Conservation (phyloP, 163 green algal genomes). For the Chlorella variabilis region DNA sequence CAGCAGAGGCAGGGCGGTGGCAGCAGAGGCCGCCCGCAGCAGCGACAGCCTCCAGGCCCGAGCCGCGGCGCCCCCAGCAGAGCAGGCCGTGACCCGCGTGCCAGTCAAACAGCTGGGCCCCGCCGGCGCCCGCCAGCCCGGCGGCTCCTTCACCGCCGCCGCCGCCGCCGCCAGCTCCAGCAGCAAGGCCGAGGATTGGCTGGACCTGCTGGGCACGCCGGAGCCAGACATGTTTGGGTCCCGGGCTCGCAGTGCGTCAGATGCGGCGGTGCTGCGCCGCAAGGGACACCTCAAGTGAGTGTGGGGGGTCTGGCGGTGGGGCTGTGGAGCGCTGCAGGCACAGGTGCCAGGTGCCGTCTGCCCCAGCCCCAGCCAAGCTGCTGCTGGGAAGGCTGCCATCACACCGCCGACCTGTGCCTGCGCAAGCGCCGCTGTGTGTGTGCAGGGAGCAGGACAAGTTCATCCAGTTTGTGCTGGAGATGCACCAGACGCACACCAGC, state of each 20-base stretch:
- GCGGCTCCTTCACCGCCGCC: neutral
- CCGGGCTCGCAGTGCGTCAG: slow-evolving; percentile 72
- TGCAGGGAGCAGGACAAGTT: slow-evolving; percentile 75
- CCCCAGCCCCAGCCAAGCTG: no score
- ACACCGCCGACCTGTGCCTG: no score
- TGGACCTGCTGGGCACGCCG: slow-evolving; percentile 73
- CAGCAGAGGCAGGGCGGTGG: no score
- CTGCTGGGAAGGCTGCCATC: no score
- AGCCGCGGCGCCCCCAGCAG: no score
- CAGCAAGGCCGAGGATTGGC: slow-evolving; percentile 42
- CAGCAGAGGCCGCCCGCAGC: no score
- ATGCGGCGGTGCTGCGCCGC: slow-evolving; percentile 83
- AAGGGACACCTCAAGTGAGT: slow-evolving; percentile 84
- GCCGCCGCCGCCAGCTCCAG: neutral
- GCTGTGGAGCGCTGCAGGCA: no score
- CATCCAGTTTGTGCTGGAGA: slow-evolving; percentile 90
- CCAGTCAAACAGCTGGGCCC: neutral
- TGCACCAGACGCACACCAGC: slow-evolving; percentile 93
- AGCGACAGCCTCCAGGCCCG: neutral
- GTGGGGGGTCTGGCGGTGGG: no score
- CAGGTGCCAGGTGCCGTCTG: no score
- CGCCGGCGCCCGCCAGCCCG: no score
- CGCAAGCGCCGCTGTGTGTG: no score
- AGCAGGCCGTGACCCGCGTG: neutral
- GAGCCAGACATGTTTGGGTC: slow-evolving; percentile 73